phyloP scores from a whole-genome alignment of 179 eudicot genomes.

The Silene coronaria region DNA sequence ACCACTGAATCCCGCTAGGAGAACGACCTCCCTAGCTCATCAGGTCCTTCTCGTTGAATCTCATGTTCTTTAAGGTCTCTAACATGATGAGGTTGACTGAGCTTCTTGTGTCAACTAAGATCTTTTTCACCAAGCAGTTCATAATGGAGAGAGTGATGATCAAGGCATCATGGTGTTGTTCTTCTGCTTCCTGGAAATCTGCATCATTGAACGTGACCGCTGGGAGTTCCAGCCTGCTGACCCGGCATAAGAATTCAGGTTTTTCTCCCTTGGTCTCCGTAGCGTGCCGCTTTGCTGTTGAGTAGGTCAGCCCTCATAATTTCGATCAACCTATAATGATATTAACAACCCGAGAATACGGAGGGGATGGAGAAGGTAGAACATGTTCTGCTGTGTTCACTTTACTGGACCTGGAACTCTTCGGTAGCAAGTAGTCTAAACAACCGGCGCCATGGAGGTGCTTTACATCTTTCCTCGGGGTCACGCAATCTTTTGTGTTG shows the following conservation, averaged over 20 bases:
- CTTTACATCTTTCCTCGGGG: neutral
- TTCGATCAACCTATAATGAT: neutral
- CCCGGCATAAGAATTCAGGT: neutral
- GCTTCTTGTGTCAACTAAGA: no score
- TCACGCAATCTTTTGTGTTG: neutral
- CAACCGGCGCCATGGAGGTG: neutral
- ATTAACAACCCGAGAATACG: neutral
- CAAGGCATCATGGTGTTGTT: neutral
- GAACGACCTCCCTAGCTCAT: neutral
- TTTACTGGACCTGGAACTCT: no score
- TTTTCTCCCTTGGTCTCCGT: neutral
- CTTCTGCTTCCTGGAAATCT: neutral
- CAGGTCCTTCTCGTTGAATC: neutral
- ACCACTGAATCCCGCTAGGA: neutral
- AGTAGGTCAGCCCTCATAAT: neutral
- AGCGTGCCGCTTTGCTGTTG: no score
- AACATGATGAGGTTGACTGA: no score
- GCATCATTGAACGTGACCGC: neutral
- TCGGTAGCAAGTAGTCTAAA: neutral
- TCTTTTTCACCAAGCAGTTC: no score
- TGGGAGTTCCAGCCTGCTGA: neutral
- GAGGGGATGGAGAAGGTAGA: neutral
- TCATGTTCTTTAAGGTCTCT: no score
- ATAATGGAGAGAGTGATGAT: neutral
- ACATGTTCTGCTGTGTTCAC: neutral